phyloP scores from a whole-genome alignment of 441 rosid genomes.

The Croton laevigatus region DNA sequence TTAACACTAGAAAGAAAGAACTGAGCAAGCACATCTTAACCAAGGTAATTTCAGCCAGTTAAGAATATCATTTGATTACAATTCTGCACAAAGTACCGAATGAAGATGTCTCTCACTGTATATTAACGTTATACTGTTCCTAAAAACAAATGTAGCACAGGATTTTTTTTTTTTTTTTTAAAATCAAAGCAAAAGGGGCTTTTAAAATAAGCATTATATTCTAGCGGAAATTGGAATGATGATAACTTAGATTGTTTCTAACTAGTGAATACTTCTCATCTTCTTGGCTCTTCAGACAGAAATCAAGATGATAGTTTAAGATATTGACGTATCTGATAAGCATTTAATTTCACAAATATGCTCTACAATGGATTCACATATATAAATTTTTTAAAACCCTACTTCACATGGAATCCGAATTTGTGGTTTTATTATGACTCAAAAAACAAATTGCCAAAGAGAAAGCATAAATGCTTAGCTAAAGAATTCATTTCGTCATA shows the following conservation, averaged over 20 bases:
- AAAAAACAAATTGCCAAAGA: background rate
- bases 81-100: background rate
- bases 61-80: background rate
- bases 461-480: background rate
- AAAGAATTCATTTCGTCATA: background rate
- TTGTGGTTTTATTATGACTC: background rate
- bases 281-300: background rate
- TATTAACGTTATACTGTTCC: background rate
- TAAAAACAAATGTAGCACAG: background rate
- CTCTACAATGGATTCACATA: background rate
- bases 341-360: background rate
- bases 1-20: background rate
- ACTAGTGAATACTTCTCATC: background rate
- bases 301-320: background rate
- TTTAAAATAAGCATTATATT: background rate
- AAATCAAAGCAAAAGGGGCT: background rate
- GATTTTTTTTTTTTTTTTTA: background rate
- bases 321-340: background rate
- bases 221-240: background rate
- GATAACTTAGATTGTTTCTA: background rate
- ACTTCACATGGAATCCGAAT: background rate
- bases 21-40: background rate
- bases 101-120: background rate
- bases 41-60: background rate
- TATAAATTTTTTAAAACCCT: background rate